Base-by-base conservation (phyloP, 2,329 filamentous ascomycete species). In the Alternaria viburni region DNA sequence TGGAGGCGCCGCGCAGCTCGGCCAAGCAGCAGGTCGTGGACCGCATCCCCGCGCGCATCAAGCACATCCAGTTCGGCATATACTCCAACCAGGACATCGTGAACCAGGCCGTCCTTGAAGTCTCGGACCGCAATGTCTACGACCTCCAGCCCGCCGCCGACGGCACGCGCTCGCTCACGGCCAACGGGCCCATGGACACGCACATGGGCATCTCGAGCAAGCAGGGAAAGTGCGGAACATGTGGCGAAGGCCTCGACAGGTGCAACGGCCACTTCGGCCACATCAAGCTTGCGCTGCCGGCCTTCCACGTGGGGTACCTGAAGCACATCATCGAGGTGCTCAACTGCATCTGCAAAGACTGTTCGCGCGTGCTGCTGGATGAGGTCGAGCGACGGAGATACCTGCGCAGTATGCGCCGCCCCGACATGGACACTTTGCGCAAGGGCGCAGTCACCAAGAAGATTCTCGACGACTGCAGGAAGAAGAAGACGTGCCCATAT, bases 191-290 rank as follows among this genome's bases (percentile, higher is more conserved):
- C 46, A 88, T 98, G 68, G 96, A 99, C 81, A 86, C 88, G 66
- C 92, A 92, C 76, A 88, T 99, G 83, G 94, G 94, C 68, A 96
- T 93, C 4, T 97, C 94, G 15, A 93, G 89, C 77, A 98, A 98
- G 81, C 87, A 84, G 4, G 91, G 88, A 23, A 86, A 84, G 62
- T 99, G 96, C 79, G 84, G 88, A 46, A 98, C 96, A 13, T 99
- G 96, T 78, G 89, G 92, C 51, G 89, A 94, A 75, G 87, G 89
- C 15, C 84, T 98, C 28, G 88, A 93, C 73, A 89, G 91, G 69
- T 99, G 96, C 80, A 96, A 93, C 71, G 96, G 96, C 12, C 96
- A 99, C 80, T 99, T 98, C 76, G 96, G 96, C 50, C 91, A 97
- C 81, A 91, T 99, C 73, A 90, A 92, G 74, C 87, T 99, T 13